Evolutionary conservation across 768 basidiomycete species (phyloP).

Genomic region (Chalciporus pseudorubinellus): DNA sequence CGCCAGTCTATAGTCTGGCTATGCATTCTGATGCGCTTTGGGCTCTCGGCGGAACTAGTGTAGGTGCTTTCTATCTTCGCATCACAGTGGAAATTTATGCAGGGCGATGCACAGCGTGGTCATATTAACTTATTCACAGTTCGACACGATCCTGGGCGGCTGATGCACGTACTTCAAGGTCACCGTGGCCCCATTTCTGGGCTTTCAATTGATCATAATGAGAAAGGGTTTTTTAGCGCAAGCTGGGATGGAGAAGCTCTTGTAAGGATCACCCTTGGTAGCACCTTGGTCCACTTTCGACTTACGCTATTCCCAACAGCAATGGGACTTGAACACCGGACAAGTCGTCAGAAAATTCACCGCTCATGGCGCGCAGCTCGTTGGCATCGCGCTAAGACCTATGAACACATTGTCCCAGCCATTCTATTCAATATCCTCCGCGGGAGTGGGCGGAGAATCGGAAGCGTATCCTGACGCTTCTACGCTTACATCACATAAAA

Average conservation of each 20-base stretch:
- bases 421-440: constrained; percentile 24
- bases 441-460: constrained; percentile 23
- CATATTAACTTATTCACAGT: constrained; percentile 90
- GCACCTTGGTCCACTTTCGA: neutral
- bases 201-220: constrained; percentile 75
- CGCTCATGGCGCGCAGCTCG: constrained; percentile 81
- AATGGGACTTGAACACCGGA: constrained; percentile 98
- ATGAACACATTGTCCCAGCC: constrained; percentile 38
- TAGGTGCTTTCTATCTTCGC: constrained; percentile 38
- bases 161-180: constrained; percentile 60
- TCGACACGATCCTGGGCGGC: constrained; percentile 85
- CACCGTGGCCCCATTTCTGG: constrained; percentile 84
- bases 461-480: constrained; percentile 15
- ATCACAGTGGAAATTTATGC: constrained; percentile 18
- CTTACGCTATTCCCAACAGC: constrained; percentile 45
- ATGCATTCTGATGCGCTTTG: constrained; percentile 94
- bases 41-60: constrained; percentile 85
- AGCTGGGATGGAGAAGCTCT: constrained; percentile 92
- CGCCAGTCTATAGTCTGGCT: constrained; percentile 86
- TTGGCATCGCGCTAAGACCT: constrained; percentile 77
- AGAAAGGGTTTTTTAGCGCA: constrained; percentile 85
- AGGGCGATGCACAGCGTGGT: constrained; percentile 58
- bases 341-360: constrained; percentile 72
- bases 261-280: constrained; percentile 45
- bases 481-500: constrained; percentile 8